phyloP scores from a whole-genome alignment of 805 yeast genomes.

The Candida quercuum region DNA sequence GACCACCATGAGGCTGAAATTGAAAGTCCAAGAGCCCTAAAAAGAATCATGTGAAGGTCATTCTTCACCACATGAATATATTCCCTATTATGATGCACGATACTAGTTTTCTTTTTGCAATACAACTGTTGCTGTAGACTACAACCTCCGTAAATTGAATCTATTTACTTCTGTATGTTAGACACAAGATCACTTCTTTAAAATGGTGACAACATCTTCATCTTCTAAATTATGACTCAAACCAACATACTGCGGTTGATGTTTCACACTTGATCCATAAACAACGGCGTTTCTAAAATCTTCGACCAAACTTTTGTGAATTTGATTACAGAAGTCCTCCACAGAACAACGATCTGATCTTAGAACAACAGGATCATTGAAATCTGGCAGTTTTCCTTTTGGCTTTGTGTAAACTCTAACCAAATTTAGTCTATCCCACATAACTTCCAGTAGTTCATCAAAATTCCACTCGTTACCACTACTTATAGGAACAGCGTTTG shows the following conservation, averaged over 20 bases:
- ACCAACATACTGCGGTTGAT: slow-evolving; percentile 96
- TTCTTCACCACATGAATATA: not conserved
- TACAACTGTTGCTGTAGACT: no score
- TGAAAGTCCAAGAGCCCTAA: slow-evolving; percentile 20
- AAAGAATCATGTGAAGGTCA: slow-evolving; percentile 16
- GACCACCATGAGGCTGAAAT: slow-evolving; percentile 21
- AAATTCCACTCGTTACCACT: slow-evolving; percentile 96
- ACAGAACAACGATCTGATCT: slow-evolving; percentile 78
- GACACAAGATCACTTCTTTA: slow-evolving; percentile 49
- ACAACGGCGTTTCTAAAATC: slow-evolving; percentile 93
- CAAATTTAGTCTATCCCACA: slow-evolving; percentile 91
- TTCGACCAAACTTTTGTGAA: slow-evolving; percentile 89
- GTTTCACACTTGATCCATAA: slow-evolving; percentile 91
- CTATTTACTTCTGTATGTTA: not conserved
- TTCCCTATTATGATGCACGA: not conserved
- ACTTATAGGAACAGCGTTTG: slow-evolving; percentile 95
- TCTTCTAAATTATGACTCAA: slow-evolving; percentile 78
- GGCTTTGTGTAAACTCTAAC: slow-evolving; percentile 98
- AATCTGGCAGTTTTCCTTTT: slow-evolving; percentile 91
- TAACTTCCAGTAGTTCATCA: slow-evolving; percentile 86
- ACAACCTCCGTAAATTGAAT: not conserved
- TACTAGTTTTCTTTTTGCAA: no score
- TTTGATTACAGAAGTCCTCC: slow-evolving; percentile 94
- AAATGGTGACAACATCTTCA: slow-evolving; percentile 95
- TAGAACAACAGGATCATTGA: slow-evolving; percentile 89